Base-by-base conservation (phyloP, 495 filamentous ascomycete genomes). In the Penicillium silybi region DNA sequence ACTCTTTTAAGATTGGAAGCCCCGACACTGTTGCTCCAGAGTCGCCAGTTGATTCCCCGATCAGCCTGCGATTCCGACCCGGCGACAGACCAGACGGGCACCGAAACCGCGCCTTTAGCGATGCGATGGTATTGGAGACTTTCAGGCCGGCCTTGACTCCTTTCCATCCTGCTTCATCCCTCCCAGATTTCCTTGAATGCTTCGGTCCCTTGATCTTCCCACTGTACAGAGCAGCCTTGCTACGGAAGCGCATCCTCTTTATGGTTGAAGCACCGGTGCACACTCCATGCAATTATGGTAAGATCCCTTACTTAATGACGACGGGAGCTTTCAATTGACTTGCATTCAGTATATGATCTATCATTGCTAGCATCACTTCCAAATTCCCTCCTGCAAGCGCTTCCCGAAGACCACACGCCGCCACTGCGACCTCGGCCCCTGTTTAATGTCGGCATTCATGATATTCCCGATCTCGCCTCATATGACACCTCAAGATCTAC, bases 131-230 rank as follows among this genome's bases (percentile, higher is more conserved):
- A 35, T 61, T 90, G 58, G 76, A 87, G 43, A 80, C 83, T 15
- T 75, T 81, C 18, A 86, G 85, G 34, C 88, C 89, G 67, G 74
- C 79, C 57, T 70, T 96, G 45, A 86, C 87, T 8, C 80, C 85
- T 19, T 86, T 80, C 53, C 93, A 98, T 63, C 93, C 93, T 4
- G 90, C 90, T 2, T 84, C 88, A 59, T 92, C 89, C 34, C 79
- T 97, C 45, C 77, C 83, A 1, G 75, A 77, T 26, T 82, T 95
- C 41, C 70, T 96, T 27, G 86, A 92, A 48, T 81, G 79, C 9
- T 95, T 97, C 64, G 93, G 93, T 0, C 93, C 93, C 0, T 71
- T 98, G 41, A 79, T 97, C 17, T 97, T 95, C 62, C 90, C 93
- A 0, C 75, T 98, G 32, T 87, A 95, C 53, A 82, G 92, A 57